Evolutionary conservation across 768 basidiomycete species (phyloP).

Genomic region (Podaxis pistillaris): DNA sequence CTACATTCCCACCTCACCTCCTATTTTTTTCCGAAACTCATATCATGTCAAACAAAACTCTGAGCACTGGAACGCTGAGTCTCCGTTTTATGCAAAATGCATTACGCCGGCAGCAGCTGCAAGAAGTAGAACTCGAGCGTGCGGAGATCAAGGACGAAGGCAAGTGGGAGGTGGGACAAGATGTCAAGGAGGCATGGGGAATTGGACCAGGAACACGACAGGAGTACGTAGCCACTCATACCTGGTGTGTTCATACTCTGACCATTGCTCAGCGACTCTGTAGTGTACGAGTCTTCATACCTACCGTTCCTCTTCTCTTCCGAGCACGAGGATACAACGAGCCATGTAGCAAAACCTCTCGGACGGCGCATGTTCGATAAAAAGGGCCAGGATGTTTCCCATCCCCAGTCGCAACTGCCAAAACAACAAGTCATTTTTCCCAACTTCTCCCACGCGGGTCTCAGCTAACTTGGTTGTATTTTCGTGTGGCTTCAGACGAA

Average conservation of each 20-base stretch:
- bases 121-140: conserved; percentile 14
- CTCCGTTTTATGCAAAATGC: conserved; percentile 22
- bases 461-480: background rate
- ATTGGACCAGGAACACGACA: background rate
- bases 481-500: background rate
- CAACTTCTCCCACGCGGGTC: background rate
- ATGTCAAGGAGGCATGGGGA: conserved; percentile 19
- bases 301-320: conserved; percentile 18
- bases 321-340: conserved; percentile 3
- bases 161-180: conserved; percentile 19
- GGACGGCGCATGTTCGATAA: conserved; percentile 51
- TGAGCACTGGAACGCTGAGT: conserved; percentile 18
- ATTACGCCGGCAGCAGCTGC: conserved; percentile 12
- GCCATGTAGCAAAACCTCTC: conserved; percentile 22
- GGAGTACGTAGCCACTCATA: background rate
- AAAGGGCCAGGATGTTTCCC: conserved; percentile 36
- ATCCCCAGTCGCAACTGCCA: conserved; percentile 15
- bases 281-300: conserved; percentile 18
- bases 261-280: conserved; percentile 9
- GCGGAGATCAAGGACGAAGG: conserved; percentile 19
- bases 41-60: conserved; percentile 15
- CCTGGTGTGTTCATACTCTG: background rate
- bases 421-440: conserved; percentile 14
- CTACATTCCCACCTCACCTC: background rate
- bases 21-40: background rate